Percentiles rank a stretch among this genome's conserved stretches.
These are phyloP conservation scores for Aciculosporium take DNA, from an alignment of 2,329 filamentous ascomycete species.

Conservation along the genomic window DNA sequence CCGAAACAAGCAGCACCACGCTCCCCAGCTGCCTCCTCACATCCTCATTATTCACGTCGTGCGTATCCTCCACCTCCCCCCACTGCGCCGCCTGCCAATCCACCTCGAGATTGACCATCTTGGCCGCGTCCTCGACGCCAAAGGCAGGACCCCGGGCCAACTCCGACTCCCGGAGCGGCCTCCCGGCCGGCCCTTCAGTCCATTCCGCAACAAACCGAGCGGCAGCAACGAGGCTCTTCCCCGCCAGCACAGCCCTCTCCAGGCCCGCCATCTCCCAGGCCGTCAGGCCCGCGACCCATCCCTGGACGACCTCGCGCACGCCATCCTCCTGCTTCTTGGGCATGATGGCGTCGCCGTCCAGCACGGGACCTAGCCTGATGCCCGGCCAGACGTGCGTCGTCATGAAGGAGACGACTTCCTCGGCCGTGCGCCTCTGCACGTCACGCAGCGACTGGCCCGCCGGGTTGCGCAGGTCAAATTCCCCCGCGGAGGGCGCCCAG, in stretches of 20 bases:
- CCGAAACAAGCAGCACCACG: slow-evolving; percentile 66
- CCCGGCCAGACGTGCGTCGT: slow-evolving; percentile 70
- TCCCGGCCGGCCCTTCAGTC: slow-evolving; percentile 55
- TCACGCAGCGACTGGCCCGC: slow-evolving; percentile 49
- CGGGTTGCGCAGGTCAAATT: slow-evolving; percentile 32
- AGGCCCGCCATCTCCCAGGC: slow-evolving; percentile 75
- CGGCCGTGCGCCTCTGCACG: slow-evolving; percentile 54
- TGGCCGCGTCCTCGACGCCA: slow-evolving; percentile 69
- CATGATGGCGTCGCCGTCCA: slow-evolving; percentile 65
- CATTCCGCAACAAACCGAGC: slow-evolving; percentile 71
- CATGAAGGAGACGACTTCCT: slow-evolving; percentile 58
- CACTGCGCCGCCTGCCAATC: slow-evolving; percentile 80
- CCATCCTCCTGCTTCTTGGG: slow-evolving; percentile 58
- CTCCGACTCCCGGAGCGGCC: slow-evolving; percentile 19
- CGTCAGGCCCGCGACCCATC: slow-evolving; percentile 60
- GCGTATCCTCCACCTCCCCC: slow-evolving; percentile 96
- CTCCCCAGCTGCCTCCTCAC: slow-evolving; percentile 76
- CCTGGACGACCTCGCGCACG: slow-evolving; percentile 62
- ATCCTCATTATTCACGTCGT: slow-evolving; percentile 92
- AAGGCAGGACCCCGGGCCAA: slow-evolving; percentile 32
- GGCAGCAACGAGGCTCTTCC: slow-evolving; percentile 73
- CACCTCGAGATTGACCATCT: slow-evolving; percentile 69
- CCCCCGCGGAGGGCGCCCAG: slow-evolving; percentile 52
- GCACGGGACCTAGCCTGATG: slow-evolving; percentile 60
- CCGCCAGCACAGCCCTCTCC: slow-evolving; percentile 69